Base-by-base conservation (phyloP, 148 eudicot species). In the Heliosperma pusillum region DNA sequence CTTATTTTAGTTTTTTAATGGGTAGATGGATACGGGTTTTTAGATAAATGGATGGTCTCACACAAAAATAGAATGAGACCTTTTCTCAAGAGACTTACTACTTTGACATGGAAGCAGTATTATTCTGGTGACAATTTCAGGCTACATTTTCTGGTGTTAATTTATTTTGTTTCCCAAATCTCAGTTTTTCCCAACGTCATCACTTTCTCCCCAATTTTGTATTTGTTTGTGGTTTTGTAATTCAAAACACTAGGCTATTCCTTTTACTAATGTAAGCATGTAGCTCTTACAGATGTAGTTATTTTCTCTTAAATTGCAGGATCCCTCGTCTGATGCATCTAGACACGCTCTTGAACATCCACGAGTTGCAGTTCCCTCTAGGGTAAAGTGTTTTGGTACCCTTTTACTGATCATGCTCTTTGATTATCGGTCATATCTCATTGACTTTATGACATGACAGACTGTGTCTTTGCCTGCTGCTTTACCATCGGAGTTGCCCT, bases 281-380 rank as follows among this genome's bases (percentile, higher is more conserved):
- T 15, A 25, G 21, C 71, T 66, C 26, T 73, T 55, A 15, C 25
- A 19, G 33, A 13, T 70, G 25, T 42, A 25, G 19, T n/a, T 30
- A 7, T 21, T 65, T 58, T 73, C 29, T 72, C 21, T 81, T 66
- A 61, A 76, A 13, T 30, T 87, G 74, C 74, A 90, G 97, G 93
- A 77, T 33, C 36, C 82, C 24, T 77, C 88, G 40, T 84, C 93
- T 15, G 82, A 79, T 83, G 80, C 91, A 13, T 82, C 90, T 58
- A 85, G 80, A 81, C 90, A 86, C 64, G 93, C 93, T 75, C 83
- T 92, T 81, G 98, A 88, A 86, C 81, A 78, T 72, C 86, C 91
- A 66, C 87, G 71, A 62, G 36, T 79, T 80, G 74, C 86, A 70
- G 80, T 80, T 21, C 66, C 87, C 20, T 80, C 88, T 52, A 86